Evolutionary conservation across 352 stramenopile species (phyloP).

Genomic region (Globisporangium yorkense): DNA sequence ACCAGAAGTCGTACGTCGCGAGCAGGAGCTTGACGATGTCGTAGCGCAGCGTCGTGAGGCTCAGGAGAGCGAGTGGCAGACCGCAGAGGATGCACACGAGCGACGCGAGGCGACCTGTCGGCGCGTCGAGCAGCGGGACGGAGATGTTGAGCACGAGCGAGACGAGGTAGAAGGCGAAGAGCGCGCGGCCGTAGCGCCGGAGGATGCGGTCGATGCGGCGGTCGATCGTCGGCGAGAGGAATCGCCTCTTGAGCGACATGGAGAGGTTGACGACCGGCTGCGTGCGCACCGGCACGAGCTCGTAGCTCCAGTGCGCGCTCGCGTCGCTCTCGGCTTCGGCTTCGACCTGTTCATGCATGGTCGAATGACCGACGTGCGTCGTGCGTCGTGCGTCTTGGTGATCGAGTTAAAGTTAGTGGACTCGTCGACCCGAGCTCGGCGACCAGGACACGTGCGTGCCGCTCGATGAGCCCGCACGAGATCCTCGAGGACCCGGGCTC

Average conservation of each 20-base stretch:
- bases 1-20: constrained; percentile 37
- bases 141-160: constrained; percentile 16
- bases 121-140: constrained; percentile 14
- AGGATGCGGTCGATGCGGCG: constrained; percentile 17
- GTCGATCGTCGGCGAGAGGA: constrained; percentile 9
- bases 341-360: background rate
- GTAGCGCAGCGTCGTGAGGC: constrained; percentile 23
- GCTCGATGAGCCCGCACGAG: too few species aligned
- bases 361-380: too few species aligned
- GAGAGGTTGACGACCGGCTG: constrained; percentile 22
- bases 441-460: too few species aligned
- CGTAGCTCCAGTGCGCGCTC: constrained; percentile 10
- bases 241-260: constrained; percentile 21
- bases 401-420: too few species aligned
- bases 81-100: constrained; percentile 11
- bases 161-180: constrained; percentile 8
- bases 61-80: constrained; percentile 15
- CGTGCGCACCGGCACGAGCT: constrained; percentile 16
- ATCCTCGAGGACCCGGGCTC: too few species aligned
- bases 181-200: constrained; percentile 7
- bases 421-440: too few species aligned
- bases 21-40: constrained; percentile 22
- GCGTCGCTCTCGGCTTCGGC: background rate
- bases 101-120: constrained; percentile 6
- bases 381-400: too few species aligned